Base-by-base conservation (phyloP, 1,284 basidiomycete genomes). In the Malassezia dermatis region DNA sequence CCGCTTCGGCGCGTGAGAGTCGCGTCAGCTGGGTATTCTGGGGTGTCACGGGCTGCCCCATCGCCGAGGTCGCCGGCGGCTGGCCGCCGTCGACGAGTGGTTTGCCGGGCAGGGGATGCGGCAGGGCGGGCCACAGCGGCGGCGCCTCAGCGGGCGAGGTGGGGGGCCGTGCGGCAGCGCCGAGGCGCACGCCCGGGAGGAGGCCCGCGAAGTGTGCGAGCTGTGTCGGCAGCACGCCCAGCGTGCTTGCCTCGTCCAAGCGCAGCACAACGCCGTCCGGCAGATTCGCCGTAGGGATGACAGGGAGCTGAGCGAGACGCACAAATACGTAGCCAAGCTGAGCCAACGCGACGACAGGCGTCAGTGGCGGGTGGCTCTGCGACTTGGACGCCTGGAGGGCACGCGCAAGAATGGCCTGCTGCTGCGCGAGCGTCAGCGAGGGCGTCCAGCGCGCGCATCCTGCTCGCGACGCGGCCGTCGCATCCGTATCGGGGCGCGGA, bases 1-100 rank as follows among this genome's bases (percentile, higher is more conserved):
- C 32, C 35, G 57, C 34, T n/a, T 17, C 39, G 1, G 31, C 28
- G 8, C 17, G 15, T 3, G 85, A 83, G 2, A 89, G 80, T 49
- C 80, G 76, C 8, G 81, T 80, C 46, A 88, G 79, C 17, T 79
- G 78, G 6, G 86, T 88, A 48, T 83, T 81, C 31, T 79, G 77
- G 24, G 81, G 79, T 69, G 84, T 83, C 53, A 83, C 77, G 8
- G 78, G 77, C 12, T 77, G 79, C 65, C 64, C 67, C 27, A 63
- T 58, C 5, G 63, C 67, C 12, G 66, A 68, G 52, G 59, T 53
- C 17, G 61, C 53, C 0, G 65, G 69, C 0, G 75, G 76, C 10
- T 76, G 59, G 24, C 66, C 68, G 32, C 68, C 76, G 53, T 59
- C 77, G 52, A 60, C 76, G 49, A 73, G 63, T n/a, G 67, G 66